Conservation (phyloP, 805 yeast species). For the Peterozyma toletana region DNA sequence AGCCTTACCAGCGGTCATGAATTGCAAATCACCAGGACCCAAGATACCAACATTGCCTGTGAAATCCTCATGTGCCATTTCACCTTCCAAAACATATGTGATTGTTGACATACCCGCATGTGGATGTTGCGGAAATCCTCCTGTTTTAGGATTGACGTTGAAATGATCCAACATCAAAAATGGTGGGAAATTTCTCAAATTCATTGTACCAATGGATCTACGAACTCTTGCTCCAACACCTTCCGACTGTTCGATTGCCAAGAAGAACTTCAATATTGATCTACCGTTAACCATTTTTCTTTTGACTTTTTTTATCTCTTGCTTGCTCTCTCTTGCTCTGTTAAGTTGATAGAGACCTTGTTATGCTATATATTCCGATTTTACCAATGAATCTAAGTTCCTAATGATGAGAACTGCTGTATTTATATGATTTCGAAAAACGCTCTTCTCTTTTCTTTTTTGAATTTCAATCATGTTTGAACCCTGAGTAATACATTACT, state of each 20-base stretch:
- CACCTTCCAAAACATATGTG: conserved; percentile 58
- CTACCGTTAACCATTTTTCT: conserved; percentile 18
- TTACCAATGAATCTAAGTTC: too few relatives aligned
- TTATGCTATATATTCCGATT: too few relatives aligned
- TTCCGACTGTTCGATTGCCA: conserved; percentile 68
- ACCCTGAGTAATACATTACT: too few relatives aligned
- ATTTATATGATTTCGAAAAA: too few relatives aligned
- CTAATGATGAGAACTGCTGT: too few relatives aligned
- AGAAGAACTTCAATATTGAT: conserved; percentile 40
- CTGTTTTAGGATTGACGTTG: conserved; percentile 49
- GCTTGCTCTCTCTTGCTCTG: too few relatives aligned
- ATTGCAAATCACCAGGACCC: conserved; percentile 79
- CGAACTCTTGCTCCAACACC: conserved; percentile 88
- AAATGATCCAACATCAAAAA: conserved; percentile 81
- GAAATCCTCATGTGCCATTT: conserved; percentile 77
- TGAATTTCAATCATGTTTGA: too few relatives aligned
- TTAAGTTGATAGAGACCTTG: too few relatives aligned
- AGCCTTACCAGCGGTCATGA: conserved; percentile 91
- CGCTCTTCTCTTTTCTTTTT: too few relatives aligned
- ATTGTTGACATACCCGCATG: conserved; percentile 83
- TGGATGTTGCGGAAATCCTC: conserved; percentile 81
- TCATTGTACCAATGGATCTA: conserved; percentile 66
- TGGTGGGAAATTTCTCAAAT: conserved; percentile 71
- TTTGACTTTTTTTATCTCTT: too few relatives aligned
- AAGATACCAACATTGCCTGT: conserved; percentile 78